Conservation (phyloP, 495 filamentous ascomycete genomes). For the Melanomma pulvis-pyrius region DNA sequence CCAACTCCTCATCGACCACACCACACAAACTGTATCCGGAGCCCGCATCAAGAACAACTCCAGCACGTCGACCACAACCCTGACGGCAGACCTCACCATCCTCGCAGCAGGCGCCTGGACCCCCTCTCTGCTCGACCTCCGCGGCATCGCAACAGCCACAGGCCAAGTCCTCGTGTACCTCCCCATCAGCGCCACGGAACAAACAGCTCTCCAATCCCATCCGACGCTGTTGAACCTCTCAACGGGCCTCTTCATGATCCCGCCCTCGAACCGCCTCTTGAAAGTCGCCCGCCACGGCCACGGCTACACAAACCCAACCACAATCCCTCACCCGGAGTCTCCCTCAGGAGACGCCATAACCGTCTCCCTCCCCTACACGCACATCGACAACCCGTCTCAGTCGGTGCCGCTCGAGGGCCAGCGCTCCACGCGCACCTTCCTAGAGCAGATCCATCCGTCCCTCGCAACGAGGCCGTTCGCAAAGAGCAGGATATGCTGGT, state of each 20-base stretch:
- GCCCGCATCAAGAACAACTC: conserved; percentile 42
- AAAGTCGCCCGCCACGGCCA: conserved; percentile 83
- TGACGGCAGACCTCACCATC: conserved; percentile 73
- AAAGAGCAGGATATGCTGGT: conserved; percentile 65
- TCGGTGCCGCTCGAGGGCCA: conserved; percentile 63
- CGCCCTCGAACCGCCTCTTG: conserved; percentile 67
- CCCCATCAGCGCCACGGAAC: conserved; percentile 67
- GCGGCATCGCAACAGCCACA: conserved; percentile 73
- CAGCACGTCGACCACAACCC: conserved; percentile 54
- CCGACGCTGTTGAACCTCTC: conserved; percentile 80
- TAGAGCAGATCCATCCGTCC: conserved; percentile 65
- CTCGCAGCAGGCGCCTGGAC: conserved; percentile 90
- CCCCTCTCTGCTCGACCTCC: conserved; percentile 70
- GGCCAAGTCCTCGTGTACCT: conserved; percentile 84
- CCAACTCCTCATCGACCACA: conserved; percentile 53
- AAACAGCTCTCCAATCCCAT: conserved; percentile 61
- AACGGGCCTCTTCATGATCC: conserved; percentile 81
- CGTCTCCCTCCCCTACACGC: conserved; percentile 55
- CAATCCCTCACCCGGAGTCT: conserved; percentile 46
- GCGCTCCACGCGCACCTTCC: conserved; percentile 60
- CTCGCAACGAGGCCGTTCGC: conserved; percentile 67
- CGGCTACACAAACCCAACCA: conserved; percentile 74
- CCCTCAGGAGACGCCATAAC: conserved; percentile 42
- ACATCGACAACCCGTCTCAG: conserved; percentile 47
- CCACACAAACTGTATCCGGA: conserved; percentile 49